Base-by-base conservation (phyloP, 2,329 filamentous ascomycete genomes). In the Lachnellula cervina region DNA sequence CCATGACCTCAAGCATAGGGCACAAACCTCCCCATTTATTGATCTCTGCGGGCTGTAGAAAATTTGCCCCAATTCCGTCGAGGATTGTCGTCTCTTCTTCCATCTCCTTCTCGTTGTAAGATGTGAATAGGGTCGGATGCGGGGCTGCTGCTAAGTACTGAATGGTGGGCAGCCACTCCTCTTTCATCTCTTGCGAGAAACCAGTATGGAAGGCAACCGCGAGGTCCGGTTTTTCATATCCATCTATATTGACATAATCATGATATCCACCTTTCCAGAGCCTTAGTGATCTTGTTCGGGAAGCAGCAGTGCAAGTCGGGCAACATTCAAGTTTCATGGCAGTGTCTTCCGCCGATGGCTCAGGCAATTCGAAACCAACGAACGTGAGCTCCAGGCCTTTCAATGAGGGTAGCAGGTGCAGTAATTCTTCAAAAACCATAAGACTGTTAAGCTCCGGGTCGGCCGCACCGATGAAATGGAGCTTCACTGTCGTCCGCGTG, bases 401-500 rank as follows among this genome's bases (percentile, higher is more conserved):
- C 3, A 61, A 46, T 2, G 35, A 32, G 16, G 61, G 61, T 4
- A 62, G 50, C 1, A 61, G 48, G 37, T 64, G 62, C 0, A 64
- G 21, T 6, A 64, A 28, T 21, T 64, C 60, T 54, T 62, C 56
- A 37, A 64, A 62, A 2, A 58, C 35, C 43, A 56, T 54, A 3
- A 61, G 13, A 14, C 49, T 45, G 5, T 49, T 43, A 6, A 62
- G 51, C 32, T 64, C 62, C 16, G 50, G 53, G 2, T 40, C 21
- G 1, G 52, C 52, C 2, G 61, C 60, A 7, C 62, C 62, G 11
- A 64, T 55, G 6, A 64, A 7, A 43, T 64, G 62, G 1, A 64
- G 50, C 4, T 23, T 54, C 34, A 64, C 9, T 6, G 32, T 40
- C 28, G 42, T 43, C 28, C 44, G 43, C 5, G 37, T 56, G 4